These are phyloP conservation scores for Dioscorea dumetorum DNA, from an alignment of 106 monocot genomes.

Conservation along the genomic window DNA sequence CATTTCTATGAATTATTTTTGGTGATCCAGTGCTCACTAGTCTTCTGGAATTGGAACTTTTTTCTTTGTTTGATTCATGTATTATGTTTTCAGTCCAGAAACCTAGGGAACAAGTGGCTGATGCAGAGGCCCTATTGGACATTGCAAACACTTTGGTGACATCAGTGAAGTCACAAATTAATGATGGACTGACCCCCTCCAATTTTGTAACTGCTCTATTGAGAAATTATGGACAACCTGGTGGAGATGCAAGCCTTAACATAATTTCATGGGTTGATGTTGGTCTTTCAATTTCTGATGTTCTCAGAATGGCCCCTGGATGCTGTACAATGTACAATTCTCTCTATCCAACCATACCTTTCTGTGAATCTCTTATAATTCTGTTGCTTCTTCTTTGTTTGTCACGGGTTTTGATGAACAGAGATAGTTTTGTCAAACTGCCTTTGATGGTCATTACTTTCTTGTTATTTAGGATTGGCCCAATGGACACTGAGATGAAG, in stretches of 20 bases:
- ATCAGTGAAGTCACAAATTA: conserved; percentile 40
- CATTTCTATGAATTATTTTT: too few relatives aligned
- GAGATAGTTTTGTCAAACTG: neutral
- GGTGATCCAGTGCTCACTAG: too few relatives aligned
- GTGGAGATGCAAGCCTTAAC: conserved; percentile 4
- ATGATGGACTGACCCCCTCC: conserved; percentile 63
- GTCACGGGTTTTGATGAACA: neutral
- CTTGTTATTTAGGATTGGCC: conserved; percentile 56
- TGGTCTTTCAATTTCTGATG: conserved; percentile 41
- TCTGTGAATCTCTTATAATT: neutral
- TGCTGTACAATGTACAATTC: conserved; percentile 68
- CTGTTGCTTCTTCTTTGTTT: neutral
- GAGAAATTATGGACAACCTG: conserved; percentile 43
- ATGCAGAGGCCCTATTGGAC: conserved; percentile 77
- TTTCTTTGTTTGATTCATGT: too few relatives aligned
- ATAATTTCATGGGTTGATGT: conserved; percentile 38
- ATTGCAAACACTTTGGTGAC: conserved; percentile 52
- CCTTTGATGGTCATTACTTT: neutral
- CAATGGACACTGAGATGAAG: conserved; percentile 60
- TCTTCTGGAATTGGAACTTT: too few relatives aligned
- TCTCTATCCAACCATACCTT: neutral
- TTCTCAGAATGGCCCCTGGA: conserved; percentile 43
- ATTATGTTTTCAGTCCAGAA: conserved; percentile 41
- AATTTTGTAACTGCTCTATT: conserved; percentile 60
- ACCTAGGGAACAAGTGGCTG: conserved; percentile 88